Conservation (phyloP, 805 yeast species). For the Scheffersomyces coipomensis region DNA sequence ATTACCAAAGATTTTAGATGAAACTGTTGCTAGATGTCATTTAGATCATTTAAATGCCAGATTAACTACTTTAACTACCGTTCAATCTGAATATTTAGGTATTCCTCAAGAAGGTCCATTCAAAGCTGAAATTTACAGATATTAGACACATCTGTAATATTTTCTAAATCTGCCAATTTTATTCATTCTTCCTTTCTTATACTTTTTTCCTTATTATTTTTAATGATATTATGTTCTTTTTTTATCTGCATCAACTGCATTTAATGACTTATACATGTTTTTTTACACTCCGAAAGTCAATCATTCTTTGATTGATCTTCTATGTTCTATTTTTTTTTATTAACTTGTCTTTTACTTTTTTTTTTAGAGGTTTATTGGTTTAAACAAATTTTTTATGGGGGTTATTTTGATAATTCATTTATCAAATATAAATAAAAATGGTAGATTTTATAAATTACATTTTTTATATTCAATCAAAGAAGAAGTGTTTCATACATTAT, state of each 20-base stretch:
- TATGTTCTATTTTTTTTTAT: constrained; percentile 1
- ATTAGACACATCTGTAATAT: constrained; percentile 43
- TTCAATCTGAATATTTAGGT: constrained; percentile 93
- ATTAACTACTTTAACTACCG: constrained; percentile 71
- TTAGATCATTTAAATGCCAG: constrained; percentile 90
- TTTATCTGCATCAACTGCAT: constrained; percentile 49
- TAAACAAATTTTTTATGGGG: constrained; percentile 1
- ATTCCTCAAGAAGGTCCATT: constrained; percentile 91
- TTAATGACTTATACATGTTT: constrained; percentile 16
- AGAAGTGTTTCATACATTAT: too few relatives aligned
- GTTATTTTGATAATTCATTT: constrained; percentile 13
- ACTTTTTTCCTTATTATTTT: constrained; percentile 6
- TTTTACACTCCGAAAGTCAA: neutral
- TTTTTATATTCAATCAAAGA: neutral
- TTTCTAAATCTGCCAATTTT: constrained; percentile 12
- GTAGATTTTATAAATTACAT: constrained; percentile 17
- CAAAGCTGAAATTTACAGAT: constrained; percentile 98
- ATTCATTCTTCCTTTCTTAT: constrained; percentile 5
- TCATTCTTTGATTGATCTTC: neutral
- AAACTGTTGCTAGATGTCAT: constrained; percentile 97
- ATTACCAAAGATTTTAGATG: constrained; percentile 97
- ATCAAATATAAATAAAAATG: constrained; percentile 20
- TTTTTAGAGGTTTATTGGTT: neutral
- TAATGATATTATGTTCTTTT: constrained; percentile 16
- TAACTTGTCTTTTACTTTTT: neutral